Percentiles rank a stretch among this genome's conserved stretches.
Evolutionary conservation across 148 eudicot species (phyloP).

Genomic region (Heliosperma pusillum): DNA sequence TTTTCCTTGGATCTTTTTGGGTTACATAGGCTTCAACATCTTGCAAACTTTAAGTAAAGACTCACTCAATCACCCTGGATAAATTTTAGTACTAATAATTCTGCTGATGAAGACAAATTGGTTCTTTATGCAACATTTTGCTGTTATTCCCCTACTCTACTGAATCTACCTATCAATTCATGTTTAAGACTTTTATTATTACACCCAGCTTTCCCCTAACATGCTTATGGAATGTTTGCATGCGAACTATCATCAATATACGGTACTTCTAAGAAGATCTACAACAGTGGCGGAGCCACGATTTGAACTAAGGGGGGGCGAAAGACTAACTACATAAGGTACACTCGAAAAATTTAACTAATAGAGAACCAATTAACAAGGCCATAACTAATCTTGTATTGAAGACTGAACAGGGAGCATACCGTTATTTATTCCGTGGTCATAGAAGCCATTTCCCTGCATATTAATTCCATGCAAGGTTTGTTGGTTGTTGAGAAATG

Average conservation of each 20-base stretch:
- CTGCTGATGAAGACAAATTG: background rate
- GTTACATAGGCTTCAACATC: background rate
- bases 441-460: conserved; percentile 11
- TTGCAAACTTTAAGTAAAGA: background rate
- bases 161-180: background rate
- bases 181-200: background rate
- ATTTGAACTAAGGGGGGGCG: too few species aligned
- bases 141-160: background rate
- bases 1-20: background rate
- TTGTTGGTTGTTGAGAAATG: background rate
- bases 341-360: too few species aligned
- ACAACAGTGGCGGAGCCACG: too few species aligned
- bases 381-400: background rate
- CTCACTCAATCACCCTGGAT: background rate
- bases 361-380: background rate
- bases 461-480: conserved; percentile 5
- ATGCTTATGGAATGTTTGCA: conserved; percentile 10
- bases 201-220: background rate
- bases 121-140: background rate
- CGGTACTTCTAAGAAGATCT: background rate
- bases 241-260: background rate
- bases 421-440: conserved; percentile 24
- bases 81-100: background rate
- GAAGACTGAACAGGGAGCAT: conserved; percentile 2
- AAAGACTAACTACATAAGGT: background rate